Conservation (phyloP, 768 basidiomycete species). For the Russula abietina region DNA sequence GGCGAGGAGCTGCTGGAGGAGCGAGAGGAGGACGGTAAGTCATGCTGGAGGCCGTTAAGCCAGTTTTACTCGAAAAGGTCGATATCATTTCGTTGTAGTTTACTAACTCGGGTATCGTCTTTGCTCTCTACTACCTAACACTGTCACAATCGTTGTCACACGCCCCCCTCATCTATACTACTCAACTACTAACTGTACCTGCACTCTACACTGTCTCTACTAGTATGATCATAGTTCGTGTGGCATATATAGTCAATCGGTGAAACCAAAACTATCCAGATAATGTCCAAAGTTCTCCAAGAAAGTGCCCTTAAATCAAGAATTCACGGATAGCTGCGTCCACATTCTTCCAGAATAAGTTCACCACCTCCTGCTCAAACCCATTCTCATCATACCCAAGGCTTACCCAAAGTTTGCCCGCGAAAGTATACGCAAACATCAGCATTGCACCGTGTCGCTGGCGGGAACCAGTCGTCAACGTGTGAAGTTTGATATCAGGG, state of each 20-base stretch:
- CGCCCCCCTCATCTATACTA: background rate
- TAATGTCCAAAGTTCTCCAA: background rate
- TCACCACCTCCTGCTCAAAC: slow-evolving; percentile 55
- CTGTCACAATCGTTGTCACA: slow-evolving; percentile 5
- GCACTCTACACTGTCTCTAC: background rate
- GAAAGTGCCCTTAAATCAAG: slow-evolving; percentile 32
- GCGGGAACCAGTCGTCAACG: slow-evolving; percentile 78
- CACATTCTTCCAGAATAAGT: slow-evolving; percentile 62
- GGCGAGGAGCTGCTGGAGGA: slow-evolving; percentile 4
- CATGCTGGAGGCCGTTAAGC: slow-evolving; percentile 19
- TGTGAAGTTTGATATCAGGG: slow-evolving; percentile 53
- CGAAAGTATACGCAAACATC: slow-evolving; percentile 76
- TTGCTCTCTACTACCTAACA: too few relatives aligned
- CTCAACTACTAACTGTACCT: background rate
- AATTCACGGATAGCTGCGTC: slow-evolving; percentile 52
- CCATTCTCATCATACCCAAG: slow-evolving; percentile 77
- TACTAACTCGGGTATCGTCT: background rate
- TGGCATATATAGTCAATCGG: background rate
- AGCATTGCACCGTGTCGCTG: slow-evolving; percentile 74
- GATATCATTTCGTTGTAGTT: slow-evolving; percentile 16
- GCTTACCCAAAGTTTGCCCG: slow-evolving; percentile 70
- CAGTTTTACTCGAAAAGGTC: slow-evolving; percentile 25
- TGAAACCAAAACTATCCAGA: background rate
- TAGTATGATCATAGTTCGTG: background rate
- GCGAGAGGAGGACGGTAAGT: slow-evolving; percentile 22